Conservation (phyloP, 805 yeast species). For the Yamadazyma kitorensis region DNA sequence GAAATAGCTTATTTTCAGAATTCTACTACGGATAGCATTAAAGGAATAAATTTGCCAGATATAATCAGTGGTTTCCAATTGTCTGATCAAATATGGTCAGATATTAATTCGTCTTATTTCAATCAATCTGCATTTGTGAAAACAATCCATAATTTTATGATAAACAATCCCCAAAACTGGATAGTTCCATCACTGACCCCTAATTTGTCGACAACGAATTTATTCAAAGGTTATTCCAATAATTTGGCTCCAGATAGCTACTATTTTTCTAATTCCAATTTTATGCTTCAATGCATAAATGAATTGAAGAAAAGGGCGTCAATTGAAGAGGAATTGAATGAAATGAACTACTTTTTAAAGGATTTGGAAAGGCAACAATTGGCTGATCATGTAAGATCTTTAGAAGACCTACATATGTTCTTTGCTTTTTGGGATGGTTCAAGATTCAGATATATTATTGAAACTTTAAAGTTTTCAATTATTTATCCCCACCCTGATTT, state of each 20-base stretch:
- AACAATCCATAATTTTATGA: constrained; percentile 21
- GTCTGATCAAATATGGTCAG: too few species aligned
- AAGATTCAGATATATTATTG: constrained; percentile 21
- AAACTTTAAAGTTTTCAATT: constrained; percentile 25
- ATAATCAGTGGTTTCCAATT: constrained; percentile 8
- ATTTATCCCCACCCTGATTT: constrained; percentile 31
- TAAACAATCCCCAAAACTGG: constrained; percentile 25
- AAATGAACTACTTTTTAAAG: constrained; percentile 19
- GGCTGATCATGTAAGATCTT: constrained; percentile 12
- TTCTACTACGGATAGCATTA: constrained; percentile 7
- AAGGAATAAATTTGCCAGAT: constrained; percentile 10
- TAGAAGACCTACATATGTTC: constrained; percentile 24
- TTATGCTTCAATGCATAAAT: constrained; percentile 10
- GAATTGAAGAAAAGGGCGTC: constrained; percentile 10
- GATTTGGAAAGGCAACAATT: constrained; percentile 16
- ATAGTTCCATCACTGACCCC: constrained; percentile 19
- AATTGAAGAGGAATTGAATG: constrained; percentile 14
- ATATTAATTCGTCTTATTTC: constrained; percentile 19
- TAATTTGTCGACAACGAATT: constrained; percentile 16
- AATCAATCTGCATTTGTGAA: constrained; percentile 28
- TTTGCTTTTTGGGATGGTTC: constrained; percentile 33
- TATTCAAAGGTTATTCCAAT: constrained; percentile 25
- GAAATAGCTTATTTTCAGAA: constrained; percentile 22
- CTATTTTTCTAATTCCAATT: constrained; percentile 26
- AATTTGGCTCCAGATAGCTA: constrained; percentile 16